Base-by-base conservation (phyloP, 768 basidiomycete species). In the Cubamyces sp. region DNA sequence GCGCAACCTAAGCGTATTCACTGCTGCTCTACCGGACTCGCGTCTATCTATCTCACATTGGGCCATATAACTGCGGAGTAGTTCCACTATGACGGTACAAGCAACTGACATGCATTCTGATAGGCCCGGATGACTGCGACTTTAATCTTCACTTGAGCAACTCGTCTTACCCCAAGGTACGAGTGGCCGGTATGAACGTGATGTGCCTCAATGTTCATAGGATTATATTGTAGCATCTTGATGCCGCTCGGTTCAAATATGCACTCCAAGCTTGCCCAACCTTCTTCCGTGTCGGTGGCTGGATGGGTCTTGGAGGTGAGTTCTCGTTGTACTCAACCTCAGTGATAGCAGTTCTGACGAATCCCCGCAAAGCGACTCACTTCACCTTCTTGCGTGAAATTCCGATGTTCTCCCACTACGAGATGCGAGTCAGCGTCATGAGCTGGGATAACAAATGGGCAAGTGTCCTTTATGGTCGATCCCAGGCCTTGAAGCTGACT, bases 371-470 rank as follows among this genome's bases (percentile, higher is more conserved):
- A 87, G 90, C 81, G 1, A 87, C 88, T 0, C 84, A 91, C 69
- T 90, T 81, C 70, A 77, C 82, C 64, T 92, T 88, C 72, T 74
- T 90, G 46, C 82, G 82, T 16, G 91, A 92, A 73, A 90, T 92
- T 23, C 82, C 87, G 0, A 84, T 87, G 54, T 73, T 89, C 7
- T 69, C 79, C 9, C 71, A 74, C 1, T 92, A 88, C 64, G 87
- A 92, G 73, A 78, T 91, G 11, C 77, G 85, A 42, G 69, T 83
- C 12, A 77, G 71, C 23, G 73, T 90, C 2, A 86, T 76, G 12
- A 75, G 81, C 5, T 92, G 91, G 91, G 90, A 91, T 54, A 75
- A 86, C 37, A 92, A 92, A 82, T 92, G 90, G 90, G 90, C 88
- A 66, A 48, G 84, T 39, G 23, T 37, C 55, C 53, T 49, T 9